phyloP scores from a whole-genome alignment of 495 filamentous ascomycete genomes.

The Podospora tetraspora region DNA sequence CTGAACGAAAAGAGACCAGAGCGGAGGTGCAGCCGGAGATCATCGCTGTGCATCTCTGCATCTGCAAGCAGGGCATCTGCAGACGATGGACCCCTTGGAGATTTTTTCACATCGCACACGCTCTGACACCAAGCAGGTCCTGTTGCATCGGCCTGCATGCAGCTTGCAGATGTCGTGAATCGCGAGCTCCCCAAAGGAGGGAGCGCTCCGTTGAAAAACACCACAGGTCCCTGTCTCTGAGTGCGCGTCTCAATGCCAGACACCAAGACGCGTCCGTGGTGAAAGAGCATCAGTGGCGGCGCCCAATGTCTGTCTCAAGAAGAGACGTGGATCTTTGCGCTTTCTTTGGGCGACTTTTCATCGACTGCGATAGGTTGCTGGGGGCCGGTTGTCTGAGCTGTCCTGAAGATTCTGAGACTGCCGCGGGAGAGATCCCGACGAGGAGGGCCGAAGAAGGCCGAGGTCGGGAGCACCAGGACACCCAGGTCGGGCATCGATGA shows the following conservation, averaged over 20 bases:
- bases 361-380: neutral
- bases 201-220: neutral
- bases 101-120: neutral
- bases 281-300: neutral
- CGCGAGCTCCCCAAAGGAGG: neutral
- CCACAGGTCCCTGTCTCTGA: neutral
- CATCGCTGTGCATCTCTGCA: neutral
- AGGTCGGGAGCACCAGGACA: neutral
- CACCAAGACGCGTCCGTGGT: constrained; percentile 3
- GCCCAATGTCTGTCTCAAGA: constrained; percentile 8
- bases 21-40: neutral
- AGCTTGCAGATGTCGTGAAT: constrained; percentile 8
- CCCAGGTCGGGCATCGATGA: neutral
- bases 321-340: constrained; percentile 1
- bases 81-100: neutral
- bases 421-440: neutral
- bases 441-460: neutral
- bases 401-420: neutral
- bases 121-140: constrained; percentile 2
- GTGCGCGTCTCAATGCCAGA: constrained; percentile 10
- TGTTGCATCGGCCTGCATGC: neutral
- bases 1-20: neutral
- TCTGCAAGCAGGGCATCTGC: neutral
- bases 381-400: neutral
- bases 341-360: neutral